Conservation (phyloP, 2,329 filamentous ascomycete species). For the Aspergillus amoenus region DNA sequence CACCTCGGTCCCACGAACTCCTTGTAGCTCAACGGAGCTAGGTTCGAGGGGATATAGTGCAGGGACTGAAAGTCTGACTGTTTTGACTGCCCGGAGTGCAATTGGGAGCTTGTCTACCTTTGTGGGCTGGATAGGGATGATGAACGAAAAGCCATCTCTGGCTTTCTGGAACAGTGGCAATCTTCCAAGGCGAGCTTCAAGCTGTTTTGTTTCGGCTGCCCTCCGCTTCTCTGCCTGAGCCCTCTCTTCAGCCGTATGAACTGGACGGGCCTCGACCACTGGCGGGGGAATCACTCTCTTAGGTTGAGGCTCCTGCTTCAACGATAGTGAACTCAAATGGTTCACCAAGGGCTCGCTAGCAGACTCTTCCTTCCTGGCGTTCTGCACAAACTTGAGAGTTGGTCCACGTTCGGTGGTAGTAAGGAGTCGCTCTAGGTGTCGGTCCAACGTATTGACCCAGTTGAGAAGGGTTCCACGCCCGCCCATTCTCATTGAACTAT, state of each 20-base stretch:
- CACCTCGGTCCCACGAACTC: slow-evolving; percentile 60
- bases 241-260: slow-evolving; percentile 61
- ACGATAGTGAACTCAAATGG: slow-evolving; percentile 9
- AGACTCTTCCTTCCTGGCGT: slow-evolving; percentile 44
- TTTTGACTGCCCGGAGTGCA: slow-evolving; percentile 61
- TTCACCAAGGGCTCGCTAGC: slow-evolving; percentile 9
- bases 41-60: slow-evolving; percentile 69
- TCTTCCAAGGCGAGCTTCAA: slow-evolving; percentile 72
- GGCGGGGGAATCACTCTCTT: background rate
- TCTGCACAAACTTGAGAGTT: slow-evolving; percentile 68
- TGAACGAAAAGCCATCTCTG: slow-evolving; percentile 68
- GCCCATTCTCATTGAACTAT: slow-evolving; percentile 49
- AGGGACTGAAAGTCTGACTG: slow-evolving; percentile 68
- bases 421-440: slow-evolving; percentile 67
- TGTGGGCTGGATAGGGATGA: slow-evolving; percentile 67
- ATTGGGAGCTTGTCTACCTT: slow-evolving; percentile 61
- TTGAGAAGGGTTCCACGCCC: slow-evolving; percentile 58
- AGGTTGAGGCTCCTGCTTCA: background rate
- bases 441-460: slow-evolving; percentile 69
- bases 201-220: slow-evolving; percentile 66
- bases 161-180: slow-evolving; percentile 67
- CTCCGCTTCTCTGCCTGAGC: slow-evolving; percentile 62
- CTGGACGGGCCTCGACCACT: slow-evolving; percentile 41
- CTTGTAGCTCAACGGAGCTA: slow-evolving; percentile 65
- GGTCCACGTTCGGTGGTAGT: slow-evolving; percentile 69